Percentiles rank a stretch among this genome's conserved stretches.
phyloP scores from a whole-genome alignment of 176 grass and related monocot species.

The Oryza coarctata region DNA sequence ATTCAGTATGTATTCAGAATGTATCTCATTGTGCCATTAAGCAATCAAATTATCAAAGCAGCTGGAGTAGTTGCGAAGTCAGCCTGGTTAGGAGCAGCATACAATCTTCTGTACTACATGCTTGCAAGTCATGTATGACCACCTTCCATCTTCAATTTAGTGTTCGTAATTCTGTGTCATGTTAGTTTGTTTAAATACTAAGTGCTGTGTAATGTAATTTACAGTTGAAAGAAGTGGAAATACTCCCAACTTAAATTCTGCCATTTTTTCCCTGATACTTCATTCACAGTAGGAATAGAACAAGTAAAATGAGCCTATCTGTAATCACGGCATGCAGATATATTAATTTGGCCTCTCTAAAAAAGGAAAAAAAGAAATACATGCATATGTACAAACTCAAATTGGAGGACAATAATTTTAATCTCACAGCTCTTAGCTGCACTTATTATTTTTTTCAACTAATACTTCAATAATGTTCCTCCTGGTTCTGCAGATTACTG shows the following conservation, averaged over 20 bases:
- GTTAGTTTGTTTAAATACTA: conserved; percentile 3
- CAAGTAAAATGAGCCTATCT: background rate
- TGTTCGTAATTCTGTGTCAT: background rate
- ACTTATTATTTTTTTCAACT: conserved; percentile 10
- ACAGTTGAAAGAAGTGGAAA: background rate
- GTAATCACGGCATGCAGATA: background rate
- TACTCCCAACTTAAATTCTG: background rate
- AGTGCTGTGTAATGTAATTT: background rate
- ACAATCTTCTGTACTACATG: conserved; percentile 92
- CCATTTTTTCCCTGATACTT: background rate
- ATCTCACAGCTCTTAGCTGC: background rate
- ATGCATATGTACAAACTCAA: conserved; percentile 6
- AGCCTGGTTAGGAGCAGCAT: conserved; percentile 91
- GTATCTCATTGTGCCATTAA: conserved; percentile 76
- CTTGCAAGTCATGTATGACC: conserved; percentile 84
- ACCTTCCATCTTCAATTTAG: background rate
- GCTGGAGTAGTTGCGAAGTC: conserved; percentile 87
- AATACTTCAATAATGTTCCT: background rate
- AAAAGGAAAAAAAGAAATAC: background rate
- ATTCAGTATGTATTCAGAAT: conserved; percentile 76
- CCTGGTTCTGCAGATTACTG: conserved; percentile 60
- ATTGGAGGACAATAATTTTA: background rate
- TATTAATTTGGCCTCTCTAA: background rate
- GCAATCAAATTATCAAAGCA: conserved; percentile 72
- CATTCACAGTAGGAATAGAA: background rate